phyloP scores from a whole-genome alignment of 768 basidiomycete species.

The Panaeolus papilionaceus region DNA sequence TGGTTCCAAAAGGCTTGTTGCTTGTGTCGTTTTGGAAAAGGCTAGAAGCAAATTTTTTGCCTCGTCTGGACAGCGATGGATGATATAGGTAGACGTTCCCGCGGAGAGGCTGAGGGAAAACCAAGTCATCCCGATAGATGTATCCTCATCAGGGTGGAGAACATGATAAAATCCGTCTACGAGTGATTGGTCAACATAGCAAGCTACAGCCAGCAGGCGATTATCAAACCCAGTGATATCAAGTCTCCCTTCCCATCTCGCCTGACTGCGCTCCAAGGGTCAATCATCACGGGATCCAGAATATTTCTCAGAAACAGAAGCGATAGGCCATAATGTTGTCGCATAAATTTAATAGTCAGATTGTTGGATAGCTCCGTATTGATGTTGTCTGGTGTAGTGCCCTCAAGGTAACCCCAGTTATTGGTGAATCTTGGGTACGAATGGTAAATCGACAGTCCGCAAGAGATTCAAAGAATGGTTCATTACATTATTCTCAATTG shows the following conservation, averaged over 20 bases:
- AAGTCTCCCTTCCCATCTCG: background rate
- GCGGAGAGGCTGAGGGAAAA: background rate
- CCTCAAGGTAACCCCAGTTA: constrained; percentile 10
- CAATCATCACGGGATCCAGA: constrained; percentile 1
- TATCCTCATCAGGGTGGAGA: constrained; percentile 1
- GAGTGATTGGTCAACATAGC: background rate
- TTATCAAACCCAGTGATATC: background rate
- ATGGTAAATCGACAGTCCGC: constrained; percentile 6
- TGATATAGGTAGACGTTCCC: constrained; percentile 5
- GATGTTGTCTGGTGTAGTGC: background rate
- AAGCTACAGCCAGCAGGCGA: background rate
- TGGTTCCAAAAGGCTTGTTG: background rate
- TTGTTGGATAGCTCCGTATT: background rate
- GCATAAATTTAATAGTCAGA: background rate
- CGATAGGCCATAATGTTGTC: background rate
- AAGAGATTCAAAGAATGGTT: constrained; percentile 53
- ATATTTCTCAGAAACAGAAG: constrained; percentile 5
- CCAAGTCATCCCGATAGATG: constrained; percentile 10
- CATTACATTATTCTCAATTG: constrained; percentile 13
- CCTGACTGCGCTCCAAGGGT: constrained; percentile 4
- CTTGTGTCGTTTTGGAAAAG: background rate
- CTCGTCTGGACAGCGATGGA: background rate
- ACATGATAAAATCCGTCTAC: constrained; percentile 8
- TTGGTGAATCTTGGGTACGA: background rate
- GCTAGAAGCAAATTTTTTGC: constrained; percentile 6